Evolutionary conservation across 257 asterid species (phyloP), one percentile per base, ranked within the genome.

Genomic region (Scutellaria galericulata): DNA sequence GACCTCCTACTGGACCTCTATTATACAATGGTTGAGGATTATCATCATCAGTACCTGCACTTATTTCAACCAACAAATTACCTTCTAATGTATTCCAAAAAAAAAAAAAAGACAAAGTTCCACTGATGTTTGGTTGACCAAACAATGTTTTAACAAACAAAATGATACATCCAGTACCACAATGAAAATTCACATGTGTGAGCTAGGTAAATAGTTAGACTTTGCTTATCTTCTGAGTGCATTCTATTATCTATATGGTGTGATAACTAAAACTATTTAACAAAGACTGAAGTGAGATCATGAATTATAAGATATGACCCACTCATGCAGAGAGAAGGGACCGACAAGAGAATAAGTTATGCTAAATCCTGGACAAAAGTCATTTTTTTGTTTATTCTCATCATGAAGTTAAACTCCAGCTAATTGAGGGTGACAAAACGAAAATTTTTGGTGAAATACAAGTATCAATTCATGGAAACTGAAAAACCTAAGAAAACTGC

Each of bases 21-120:
- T 55, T 78, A 74, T 82, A 82, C 67, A 75, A 80, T 78, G 78
- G 73, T 76, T 72, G 84, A 55, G 85, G 88, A 66, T 71, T 80
- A 79, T 85, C 93, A 81, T 85, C 88, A 77, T 75, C 89, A 71
- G 84, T 85, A 56, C 85, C 88, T 80, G 79, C 70, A 82, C 65
- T 76, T 68, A 54, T 71, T 71, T 77, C 54, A 52, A 66, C 60
- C 9, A n/a, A 70, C 60, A 48, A n/a, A 45, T 55, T 46, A 24
- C 27, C 27, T 24, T 24, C 27, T 24, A 24, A 24, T 5, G 3
- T 31, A 31, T 3, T 63, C 54, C 40, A n/a, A 44, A 63, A 20
- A 48, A 15, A 63, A n/a, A n/a, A n/a, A n/a, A 44, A 12, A 42
- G 22, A 42, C 52, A 44, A 42, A 5, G 18, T 41, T 61, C 40